phyloP scores from a whole-genome alignment of 1,284 basidiomycete genomes.

The Ceratorhiza oryzae-sativae region DNA sequence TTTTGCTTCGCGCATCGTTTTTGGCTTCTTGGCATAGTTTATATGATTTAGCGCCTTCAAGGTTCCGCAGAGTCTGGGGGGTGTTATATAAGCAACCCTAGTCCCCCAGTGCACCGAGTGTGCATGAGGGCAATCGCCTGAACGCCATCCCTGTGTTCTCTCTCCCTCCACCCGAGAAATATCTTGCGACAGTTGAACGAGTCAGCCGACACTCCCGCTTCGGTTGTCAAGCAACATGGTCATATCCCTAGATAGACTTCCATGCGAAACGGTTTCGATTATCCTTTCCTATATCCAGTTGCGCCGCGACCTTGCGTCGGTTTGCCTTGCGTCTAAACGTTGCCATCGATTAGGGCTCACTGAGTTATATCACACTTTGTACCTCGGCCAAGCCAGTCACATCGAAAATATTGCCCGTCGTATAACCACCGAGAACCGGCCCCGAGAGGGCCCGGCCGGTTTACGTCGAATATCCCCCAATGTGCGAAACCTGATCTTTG shows the following conservation, averaged over 20 bases:
- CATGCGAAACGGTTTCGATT: not conserved
- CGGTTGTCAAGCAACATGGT: not conserved
- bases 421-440: not conserved
- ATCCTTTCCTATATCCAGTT: not conserved
- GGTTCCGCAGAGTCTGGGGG: too few species aligned
- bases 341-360: not conserved
- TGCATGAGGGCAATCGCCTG: too few species aligned
- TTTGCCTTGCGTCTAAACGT: not conserved
- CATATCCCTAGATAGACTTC: not conserved
- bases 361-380: not conserved
- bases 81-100: too few species aligned
- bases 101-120: too few species aligned
- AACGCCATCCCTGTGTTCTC: not conserved
- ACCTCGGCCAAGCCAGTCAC: constrained; percentile 20
- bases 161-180: not conserved
- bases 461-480: not conserved
- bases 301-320: constrained; percentile 18
- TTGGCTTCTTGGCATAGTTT: too few species aligned
- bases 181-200: not conserved
- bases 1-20: too few species aligned
- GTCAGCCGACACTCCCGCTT: not conserved
- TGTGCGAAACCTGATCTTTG: constrained; percentile 18
- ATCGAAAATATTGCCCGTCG: not conserved
- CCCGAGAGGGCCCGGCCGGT: not conserved
- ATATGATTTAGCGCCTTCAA: too few species aligned